Conservation (phyloP, 139 green algal species). For the Prasinococcaceae sp. region DNA sequence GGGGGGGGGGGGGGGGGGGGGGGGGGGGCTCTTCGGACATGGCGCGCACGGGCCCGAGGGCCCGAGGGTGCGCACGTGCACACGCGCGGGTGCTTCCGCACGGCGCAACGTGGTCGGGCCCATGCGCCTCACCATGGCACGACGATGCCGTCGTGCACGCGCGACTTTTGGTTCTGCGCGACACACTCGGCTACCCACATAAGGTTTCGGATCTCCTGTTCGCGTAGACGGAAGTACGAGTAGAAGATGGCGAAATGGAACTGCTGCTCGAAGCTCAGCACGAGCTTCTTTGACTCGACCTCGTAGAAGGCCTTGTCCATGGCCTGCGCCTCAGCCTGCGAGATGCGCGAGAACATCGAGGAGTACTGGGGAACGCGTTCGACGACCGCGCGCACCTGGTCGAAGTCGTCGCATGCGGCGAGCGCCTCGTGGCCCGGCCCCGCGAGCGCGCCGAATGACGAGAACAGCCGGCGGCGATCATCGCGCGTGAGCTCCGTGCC, state of each 20-base stretch:
- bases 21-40: too few species aligned
- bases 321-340: constrained; percentile 27
- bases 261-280: constrained; percentile 28
- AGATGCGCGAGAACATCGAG: constrained; percentile 24
- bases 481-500: constrained; percentile 91
- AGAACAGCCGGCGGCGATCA: constrained; percentile 87
- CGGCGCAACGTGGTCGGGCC: too few species aligned
- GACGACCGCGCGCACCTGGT: constrained; percentile 58
- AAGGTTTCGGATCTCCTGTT: constrained; percentile 42
- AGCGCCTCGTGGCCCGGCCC: constrained; percentile 72
- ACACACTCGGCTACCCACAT: constrained; percentile 46
- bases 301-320: constrained; percentile 34
- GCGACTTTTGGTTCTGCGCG: constrained; percentile 35
- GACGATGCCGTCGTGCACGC: constrained; percentile 40
- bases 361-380: constrained; percentile 25
- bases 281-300: constrained; percentile 29
- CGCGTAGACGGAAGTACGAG: constrained; percentile 29
- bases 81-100: too few species aligned
- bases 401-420: constrained; percentile 84
- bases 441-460: constrained; percentile 86
- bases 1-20: too few species aligned
- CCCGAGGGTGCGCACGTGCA: too few species aligned
- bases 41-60: too few species aligned
- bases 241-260: constrained; percentile 40
- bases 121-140: too few species aligned